Percentiles rank a stretch among this genome's conserved stretches.
Evolutionary conservation across 768 basidiomycete genomes (phyloP).

Genomic region (Bullera alba): DNA sequence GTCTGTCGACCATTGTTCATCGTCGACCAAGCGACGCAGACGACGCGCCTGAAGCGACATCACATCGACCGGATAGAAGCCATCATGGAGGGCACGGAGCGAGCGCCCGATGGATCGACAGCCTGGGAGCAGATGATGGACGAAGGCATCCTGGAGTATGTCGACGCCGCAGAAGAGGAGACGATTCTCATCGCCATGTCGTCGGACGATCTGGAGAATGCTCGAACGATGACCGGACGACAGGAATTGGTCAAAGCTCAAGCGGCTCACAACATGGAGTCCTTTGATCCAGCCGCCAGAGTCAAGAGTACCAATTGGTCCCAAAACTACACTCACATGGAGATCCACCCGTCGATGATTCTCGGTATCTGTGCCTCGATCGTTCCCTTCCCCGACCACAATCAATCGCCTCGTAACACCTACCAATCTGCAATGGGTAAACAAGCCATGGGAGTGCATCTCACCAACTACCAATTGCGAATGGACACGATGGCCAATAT

Average conservation of each 20-base stretch:
- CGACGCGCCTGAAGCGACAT: conserved; percentile 72
- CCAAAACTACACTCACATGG: conserved; percentile 96
- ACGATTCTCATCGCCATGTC: conserved; percentile 99
- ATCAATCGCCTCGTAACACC: conserved; percentile 99
- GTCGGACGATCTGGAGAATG: conserved; percentile 85
- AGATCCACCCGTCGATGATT: conserved; percentile 99
- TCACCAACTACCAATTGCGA: conserved; percentile 95
- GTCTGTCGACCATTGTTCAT: conserved; percentile 96
- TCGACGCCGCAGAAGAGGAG: conserved; percentile 99
- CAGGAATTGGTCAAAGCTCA: conserved; percentile 35
- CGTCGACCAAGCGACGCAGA: conserved; percentile 71
- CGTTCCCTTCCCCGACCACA: conserved; percentile 99
- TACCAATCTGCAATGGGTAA: conserved; percentile 99
- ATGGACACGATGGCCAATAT: conserved; percentile 99
- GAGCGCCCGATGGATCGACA: conserved; percentile 42
- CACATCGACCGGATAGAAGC: conserved; percentile 60
- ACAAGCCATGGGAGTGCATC: conserved; percentile 98
- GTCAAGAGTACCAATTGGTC: conserved; percentile 76
- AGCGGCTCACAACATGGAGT: conserved; percentile 47
- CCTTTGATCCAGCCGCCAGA: conserved; percentile 76
- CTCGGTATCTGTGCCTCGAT: conserved; percentile 97
- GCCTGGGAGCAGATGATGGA: conserved; percentile 76
- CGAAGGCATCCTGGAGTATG: conserved; percentile 79
- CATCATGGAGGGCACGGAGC: conserved; percentile 52
- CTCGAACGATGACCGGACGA: conserved; percentile 49